phyloP scores from a whole-genome alignment of 139 green algal genomes.

The Volvox reticuliferus region DNA sequence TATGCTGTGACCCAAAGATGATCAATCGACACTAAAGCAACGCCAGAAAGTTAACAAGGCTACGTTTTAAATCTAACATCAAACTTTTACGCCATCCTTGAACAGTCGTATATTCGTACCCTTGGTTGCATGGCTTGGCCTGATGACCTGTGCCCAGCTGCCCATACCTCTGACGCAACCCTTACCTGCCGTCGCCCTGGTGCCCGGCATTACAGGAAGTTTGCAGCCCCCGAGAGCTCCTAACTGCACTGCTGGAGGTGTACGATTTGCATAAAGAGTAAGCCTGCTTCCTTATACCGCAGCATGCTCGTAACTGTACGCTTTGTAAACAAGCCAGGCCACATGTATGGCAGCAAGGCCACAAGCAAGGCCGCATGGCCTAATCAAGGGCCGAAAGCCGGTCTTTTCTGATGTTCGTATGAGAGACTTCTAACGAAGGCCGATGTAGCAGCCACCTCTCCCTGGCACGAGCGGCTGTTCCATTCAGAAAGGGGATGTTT shows the following conservation, averaged over 20 bases:
- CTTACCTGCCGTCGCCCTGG: background rate
- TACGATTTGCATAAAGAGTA: conserved; percentile 7
- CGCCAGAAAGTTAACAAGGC: too few species aligned
- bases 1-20: too few species aligned
- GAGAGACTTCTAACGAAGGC: too few species aligned
- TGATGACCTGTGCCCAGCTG: background rate
- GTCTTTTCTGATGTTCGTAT: background rate
- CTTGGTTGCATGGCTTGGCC: background rate
- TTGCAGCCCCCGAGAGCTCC: conserved; percentile 10
- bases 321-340: background rate
- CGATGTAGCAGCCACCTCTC: too few species aligned
- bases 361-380: too few species aligned
- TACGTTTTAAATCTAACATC: too few species aligned
- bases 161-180: background rate
- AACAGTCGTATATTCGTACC: background rate
- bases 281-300: background rate
- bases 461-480: background rate
- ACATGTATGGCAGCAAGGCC: background rate
- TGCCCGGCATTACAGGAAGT: background rate
- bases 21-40: too few species aligned
- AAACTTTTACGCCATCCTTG: background rate
- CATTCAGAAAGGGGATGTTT: background rate
- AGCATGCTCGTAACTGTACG: background rate
- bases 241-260: conserved; percentile 27
- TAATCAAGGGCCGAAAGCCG: background rate